These are phyloP conservation scores for Collybiopsis luxurians DNA, from an alignment of 768 basidiomycete species.

Conservation along the genomic window DNA sequence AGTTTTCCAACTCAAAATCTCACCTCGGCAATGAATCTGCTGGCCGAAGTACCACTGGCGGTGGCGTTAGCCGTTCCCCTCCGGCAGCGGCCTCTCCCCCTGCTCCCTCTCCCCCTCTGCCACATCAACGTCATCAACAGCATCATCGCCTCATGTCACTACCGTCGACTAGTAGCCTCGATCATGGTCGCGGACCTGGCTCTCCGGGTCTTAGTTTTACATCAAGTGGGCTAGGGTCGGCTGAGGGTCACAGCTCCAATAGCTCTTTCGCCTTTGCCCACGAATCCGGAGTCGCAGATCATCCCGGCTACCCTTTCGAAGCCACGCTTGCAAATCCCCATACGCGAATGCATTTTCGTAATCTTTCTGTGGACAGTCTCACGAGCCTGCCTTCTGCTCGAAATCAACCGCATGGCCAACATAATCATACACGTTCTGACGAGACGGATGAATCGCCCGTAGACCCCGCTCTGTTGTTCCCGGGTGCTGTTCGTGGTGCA, in stretches of 20 bases:
- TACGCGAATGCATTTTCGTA: conserved; percentile 1
- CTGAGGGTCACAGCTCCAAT: too few species aligned
- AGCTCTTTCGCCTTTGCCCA: background rate
- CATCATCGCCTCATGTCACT: background rate
- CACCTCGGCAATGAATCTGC: too few species aligned
- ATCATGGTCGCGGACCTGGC: too few species aligned
- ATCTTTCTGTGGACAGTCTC: conserved; percentile 16
- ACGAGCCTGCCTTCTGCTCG: background rate
- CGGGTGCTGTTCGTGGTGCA: conserved; percentile 19
- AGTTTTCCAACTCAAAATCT: background rate
- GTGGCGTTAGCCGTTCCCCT: background rate
- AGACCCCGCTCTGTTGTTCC: conserved; percentile 14
- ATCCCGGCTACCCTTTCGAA: conserved; percentile 1
- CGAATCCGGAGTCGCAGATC: background rate
- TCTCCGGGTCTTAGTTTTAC: background rate
- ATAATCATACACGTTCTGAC: background rate
- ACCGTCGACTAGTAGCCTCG: background rate
- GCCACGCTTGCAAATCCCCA: background rate
- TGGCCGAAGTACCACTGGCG: background rate
- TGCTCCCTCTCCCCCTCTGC: background rate
- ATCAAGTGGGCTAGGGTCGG: background rate
- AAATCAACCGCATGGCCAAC: too few species aligned
- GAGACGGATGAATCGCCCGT: background rate
- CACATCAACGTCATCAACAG: background rate
- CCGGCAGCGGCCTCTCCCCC: background rate